Evolutionary conservation across 768 basidiomycete genomes (phyloP), one percentile per base, ranked within the genome.

Genomic region (Roridomyces roridus): DNA sequence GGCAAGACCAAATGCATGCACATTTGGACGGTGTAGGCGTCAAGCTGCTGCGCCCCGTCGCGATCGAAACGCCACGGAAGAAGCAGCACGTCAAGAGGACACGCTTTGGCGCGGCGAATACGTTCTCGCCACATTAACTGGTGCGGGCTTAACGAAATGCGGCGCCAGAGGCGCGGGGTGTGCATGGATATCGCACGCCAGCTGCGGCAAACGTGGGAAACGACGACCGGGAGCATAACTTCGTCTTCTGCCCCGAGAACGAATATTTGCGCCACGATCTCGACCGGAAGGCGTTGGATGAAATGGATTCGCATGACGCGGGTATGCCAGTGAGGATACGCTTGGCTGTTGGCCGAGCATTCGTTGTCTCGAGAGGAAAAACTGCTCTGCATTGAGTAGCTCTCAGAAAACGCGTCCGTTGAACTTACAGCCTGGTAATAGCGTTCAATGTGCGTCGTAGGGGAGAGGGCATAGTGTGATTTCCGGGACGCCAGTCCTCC

Each of bases 121-220:
- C 85, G 78, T 61, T 87, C 83, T 49, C 73, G 72, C 87, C 86
- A 90, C 83, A 90, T 84, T 49, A 72, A 64, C 48, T 80, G 69
- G 39, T 79, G 67, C 6, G 80, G 75, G 57, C 73, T 70, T 52
- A 89, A 74, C 12, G 72, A 71, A 56, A 92, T 78, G 59, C 78
- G 78, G 55, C 86, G 76, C 90, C 90, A 92, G 51, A 92, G 73
- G 1, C 78, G 64, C 17, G 84, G 87, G 6, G 86, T 85, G 43
- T 78, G 80, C 25, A 88, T 73, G 15, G 85, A 80, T 25, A 89
- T 74, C 31, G 79, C 71, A 39, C 89, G 77, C 88, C 89, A 92
- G 29, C 72, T 67, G 41, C 79, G 75, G 68, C 87, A 91, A 51
- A 89, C 86, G 60, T 89, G 89, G 8, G 89, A 90, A 45, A 89